These are phyloP conservation scores for Elsinoe perseae DNA, from an alignment of 2,329 filamentous ascomycete genomes.

Conservation along the genomic window DNA sequence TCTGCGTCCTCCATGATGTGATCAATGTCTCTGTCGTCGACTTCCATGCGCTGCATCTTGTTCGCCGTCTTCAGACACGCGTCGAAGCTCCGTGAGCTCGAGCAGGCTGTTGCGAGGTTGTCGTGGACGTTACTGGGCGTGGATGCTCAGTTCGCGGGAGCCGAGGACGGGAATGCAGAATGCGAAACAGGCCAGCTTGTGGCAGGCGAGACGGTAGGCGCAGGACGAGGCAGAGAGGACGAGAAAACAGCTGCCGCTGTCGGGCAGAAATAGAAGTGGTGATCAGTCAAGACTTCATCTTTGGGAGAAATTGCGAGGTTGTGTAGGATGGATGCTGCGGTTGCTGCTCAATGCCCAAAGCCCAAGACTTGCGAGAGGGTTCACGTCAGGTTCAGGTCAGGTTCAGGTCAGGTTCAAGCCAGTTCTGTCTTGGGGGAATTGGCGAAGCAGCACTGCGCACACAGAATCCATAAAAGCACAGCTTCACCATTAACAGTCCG, in stretches of 20 bases:
- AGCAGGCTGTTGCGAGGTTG: not conserved
- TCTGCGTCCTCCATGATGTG: constrained; percentile 78
- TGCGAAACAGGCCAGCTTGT: constrained; percentile 1
- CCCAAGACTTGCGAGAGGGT: not conserved
- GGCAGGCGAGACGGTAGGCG: not conserved
- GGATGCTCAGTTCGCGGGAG: not conserved
- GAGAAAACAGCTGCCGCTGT: constrained; percentile 12
- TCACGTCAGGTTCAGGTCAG: not conserved
- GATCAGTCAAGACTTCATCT: not conserved
- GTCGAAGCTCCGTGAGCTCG: constrained; percentile 11
- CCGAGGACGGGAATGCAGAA: constrained; percentile 4
- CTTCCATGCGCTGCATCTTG: constrained; percentile 31
- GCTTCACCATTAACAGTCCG: not conserved
- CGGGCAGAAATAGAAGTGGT: not conserved
- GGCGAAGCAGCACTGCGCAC: not conserved
- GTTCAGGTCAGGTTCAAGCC: not conserved
- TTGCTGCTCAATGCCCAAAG: not conserved
- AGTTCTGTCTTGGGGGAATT: not conserved
- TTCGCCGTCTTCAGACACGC: not conserved
- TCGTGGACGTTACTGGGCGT: not conserved
- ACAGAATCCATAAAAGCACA: not conserved
- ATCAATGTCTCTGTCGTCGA: constrained; percentile 38
- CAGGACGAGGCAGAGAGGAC: not conserved
- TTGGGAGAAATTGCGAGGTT: not conserved
- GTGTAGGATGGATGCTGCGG: not conserved